Evolutionary conservation across 2,329 filamentous ascomycete genomes (phyloP).

Genomic region (Ophiocordyceps camponoti-floridani): DNA sequence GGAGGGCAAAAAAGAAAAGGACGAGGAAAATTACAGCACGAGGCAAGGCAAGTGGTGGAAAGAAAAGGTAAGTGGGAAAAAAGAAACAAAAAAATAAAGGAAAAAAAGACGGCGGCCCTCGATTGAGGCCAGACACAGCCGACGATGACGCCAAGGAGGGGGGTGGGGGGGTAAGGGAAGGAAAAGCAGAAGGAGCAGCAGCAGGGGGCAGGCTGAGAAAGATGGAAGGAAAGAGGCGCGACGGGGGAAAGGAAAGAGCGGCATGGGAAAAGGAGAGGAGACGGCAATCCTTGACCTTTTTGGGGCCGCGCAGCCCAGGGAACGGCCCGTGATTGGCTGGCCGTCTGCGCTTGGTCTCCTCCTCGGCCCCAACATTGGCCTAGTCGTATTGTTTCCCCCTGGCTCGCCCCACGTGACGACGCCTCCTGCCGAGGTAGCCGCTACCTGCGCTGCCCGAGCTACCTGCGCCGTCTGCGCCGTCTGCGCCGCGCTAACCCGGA

Average conservation of each 20-base stretch:
- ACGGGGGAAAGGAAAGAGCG: background rate
- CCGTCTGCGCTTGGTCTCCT: too few species aligned
- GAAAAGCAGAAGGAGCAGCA: slow-evolving; percentile 5
- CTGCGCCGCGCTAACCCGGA: too few species aligned
- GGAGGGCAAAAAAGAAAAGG: background rate
- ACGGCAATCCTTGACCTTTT: too few species aligned
- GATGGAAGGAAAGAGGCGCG: background rate
- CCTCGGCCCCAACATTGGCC: too few species aligned
- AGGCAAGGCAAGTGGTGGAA: background rate
- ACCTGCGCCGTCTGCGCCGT: background rate
- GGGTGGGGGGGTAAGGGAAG: background rate
- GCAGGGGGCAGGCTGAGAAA: too few species aligned
- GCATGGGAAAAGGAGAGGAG: too few species aligned
- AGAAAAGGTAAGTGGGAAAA: background rate
- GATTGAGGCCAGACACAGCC: background rate
- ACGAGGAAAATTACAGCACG: background rate
- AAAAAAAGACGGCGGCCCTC: background rate
- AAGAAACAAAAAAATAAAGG: background rate
- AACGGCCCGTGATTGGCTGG: too few species aligned
- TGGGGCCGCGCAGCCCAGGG: too few species aligned
- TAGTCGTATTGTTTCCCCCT: background rate
- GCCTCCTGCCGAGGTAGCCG: background rate
- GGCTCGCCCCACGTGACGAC: background rate
- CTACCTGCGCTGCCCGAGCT: slow-evolving; percentile 9
- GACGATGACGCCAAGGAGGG: background rate